These are phyloP conservation scores for Podospora pseudoanserina DNA, from an alignment of 495 filamentous ascomycete genomes.

Conservation along the genomic window DNA sequence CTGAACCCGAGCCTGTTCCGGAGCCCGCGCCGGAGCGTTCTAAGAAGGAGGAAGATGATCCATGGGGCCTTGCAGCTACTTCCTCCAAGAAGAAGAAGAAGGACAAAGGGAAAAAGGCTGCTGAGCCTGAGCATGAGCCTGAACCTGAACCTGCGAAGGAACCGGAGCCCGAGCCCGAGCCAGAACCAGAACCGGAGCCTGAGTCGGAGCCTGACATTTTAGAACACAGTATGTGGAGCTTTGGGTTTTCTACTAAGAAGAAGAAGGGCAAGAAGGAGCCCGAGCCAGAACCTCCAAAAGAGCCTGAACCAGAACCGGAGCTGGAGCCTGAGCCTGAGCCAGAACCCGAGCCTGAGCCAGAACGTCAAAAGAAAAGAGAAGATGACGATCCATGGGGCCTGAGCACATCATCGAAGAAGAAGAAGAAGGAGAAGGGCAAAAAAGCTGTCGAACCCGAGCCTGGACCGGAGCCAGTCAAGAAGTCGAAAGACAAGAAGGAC, in stretches of 20 bases:
- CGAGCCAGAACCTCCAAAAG: conserved; percentile 14
- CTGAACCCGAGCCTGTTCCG: conserved; percentile 10
- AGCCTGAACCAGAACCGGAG: conserved; percentile 18
- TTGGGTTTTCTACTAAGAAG: conserved; percentile 28
- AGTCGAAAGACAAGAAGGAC: conserved; percentile 21
- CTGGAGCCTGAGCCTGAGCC: conserved; percentile 16
- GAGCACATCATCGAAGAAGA: conserved; percentile 21
- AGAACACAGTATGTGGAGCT: conserved; percentile 23
- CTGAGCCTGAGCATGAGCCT: conserved; percentile 12
- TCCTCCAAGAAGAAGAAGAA: conserved; percentile 38
- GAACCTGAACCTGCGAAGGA: conserved; percentile 12
- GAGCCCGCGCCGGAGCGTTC: conserved; percentile 14
- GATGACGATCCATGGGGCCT: conserved; percentile 23
- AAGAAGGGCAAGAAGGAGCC: conserved; percentile 26
- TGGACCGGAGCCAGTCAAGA: conserved; percentile 21
- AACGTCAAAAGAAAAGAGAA: conserved; percentile 14
- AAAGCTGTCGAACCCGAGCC: conserved; percentile 7
- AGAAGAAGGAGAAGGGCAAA: conserved; percentile 36
- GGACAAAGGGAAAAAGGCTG: conserved; percentile 16
- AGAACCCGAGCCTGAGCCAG: conserved; percentile 19
- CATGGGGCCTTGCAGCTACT: conserved; percentile 15
- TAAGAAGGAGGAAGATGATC: conserved; percentile 18
- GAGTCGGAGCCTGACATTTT: conserved; percentile 18
- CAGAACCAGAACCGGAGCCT: conserved; percentile 7
- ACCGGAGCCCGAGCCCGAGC: conserved; percentile 13